phyloP scores from a whole-genome alignment of 768 basidiomycete species.

The Rhodotorula paludigena region DNA sequence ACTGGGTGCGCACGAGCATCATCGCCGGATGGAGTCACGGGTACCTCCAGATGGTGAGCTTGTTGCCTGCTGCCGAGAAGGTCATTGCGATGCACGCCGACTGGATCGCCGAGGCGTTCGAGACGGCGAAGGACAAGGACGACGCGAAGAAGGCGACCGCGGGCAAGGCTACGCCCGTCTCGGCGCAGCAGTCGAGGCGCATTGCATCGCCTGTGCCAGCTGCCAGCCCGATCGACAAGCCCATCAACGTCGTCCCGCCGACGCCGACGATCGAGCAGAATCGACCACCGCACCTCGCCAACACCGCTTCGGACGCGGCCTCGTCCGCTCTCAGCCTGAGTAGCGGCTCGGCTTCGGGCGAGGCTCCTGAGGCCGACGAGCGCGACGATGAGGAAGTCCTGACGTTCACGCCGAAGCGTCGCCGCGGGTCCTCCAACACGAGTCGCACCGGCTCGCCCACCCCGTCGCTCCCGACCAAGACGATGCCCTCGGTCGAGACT shows the following conservation, averaged over 20 bases:
- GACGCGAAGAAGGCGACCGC: not conserved
- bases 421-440: constrained; percentile 16
- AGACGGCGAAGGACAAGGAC: not conserved
- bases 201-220: too few relatives aligned
- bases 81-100: constrained; percentile 78
- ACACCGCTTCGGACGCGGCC: not conserved
- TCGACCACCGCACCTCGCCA: not conserved
- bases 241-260: constrained; percentile 6
- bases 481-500: not conserved
- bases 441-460: constrained; percentile 1
- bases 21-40: constrained; percentile 97
- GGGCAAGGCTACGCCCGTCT: not conserved
- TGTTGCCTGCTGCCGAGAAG: constrained; percentile 74
- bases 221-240: too few relatives aligned
- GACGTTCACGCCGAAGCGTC: constrained; percentile 31
- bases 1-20: constrained; percentile 89
- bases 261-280: not conserved
- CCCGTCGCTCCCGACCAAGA: not conserved
- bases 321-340: not conserved
- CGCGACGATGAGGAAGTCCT: constrained; percentile 31
- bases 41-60: constrained; percentile 85
- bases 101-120: constrained; percentile 82
- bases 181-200: too few relatives aligned
- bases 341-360: not conserved
- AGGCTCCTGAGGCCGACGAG: not conserved